phyloP scores from a whole-genome alignment of 352 stramenopile species.

The Phytophthora boehmeriae region DNA sequence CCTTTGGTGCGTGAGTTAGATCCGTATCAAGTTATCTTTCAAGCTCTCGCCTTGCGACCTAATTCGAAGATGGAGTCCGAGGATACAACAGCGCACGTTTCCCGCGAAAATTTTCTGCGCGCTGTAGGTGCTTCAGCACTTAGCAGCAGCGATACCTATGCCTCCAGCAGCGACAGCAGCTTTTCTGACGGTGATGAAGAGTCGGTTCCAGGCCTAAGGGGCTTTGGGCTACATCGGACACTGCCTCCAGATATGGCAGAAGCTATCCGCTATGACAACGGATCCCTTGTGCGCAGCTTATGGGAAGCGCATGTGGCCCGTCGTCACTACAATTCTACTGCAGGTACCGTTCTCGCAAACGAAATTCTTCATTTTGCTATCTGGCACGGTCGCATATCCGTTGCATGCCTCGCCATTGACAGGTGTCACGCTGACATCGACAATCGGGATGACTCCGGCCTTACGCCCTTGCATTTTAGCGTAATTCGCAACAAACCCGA shows the following conservation, averaged over 20 bases:
- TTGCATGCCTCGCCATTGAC: constrained; percentile 74
- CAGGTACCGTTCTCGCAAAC: constrained; percentile 61
- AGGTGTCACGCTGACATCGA: constrained; percentile 70
- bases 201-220: constrained; percentile 31
- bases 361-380: constrained; percentile 82
- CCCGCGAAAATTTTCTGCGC: constrained; percentile 50
- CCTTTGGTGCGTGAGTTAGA: constrained; percentile 72
- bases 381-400: constrained; percentile 61
- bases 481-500: constrained; percentile 82
- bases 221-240: constrained; percentile 68
- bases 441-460: constrained; percentile 64
- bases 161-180: constrained; percentile 35
- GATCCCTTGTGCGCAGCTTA: constrained; percentile 36
- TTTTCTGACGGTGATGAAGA: constrained; percentile 35
- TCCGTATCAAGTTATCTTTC: constrained; percentile 74
- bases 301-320: constrained; percentile 58
- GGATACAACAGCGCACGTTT: constrained; percentile 67
- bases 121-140: constrained; percentile 22
- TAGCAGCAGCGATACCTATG: constrained; percentile 22
- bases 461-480: constrained; percentile 82
- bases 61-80: constrained; percentile 54
- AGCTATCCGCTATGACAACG: constrained; percentile 47
- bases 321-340: constrained; percentile 22
- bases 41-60: constrained; percentile 57
- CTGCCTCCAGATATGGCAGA: constrained; percentile 56